These are phyloP conservation scores for Hymenochaete sp. DNA, from an alignment of 1,284 basidiomycete species.

Conservation along the genomic window DNA sequence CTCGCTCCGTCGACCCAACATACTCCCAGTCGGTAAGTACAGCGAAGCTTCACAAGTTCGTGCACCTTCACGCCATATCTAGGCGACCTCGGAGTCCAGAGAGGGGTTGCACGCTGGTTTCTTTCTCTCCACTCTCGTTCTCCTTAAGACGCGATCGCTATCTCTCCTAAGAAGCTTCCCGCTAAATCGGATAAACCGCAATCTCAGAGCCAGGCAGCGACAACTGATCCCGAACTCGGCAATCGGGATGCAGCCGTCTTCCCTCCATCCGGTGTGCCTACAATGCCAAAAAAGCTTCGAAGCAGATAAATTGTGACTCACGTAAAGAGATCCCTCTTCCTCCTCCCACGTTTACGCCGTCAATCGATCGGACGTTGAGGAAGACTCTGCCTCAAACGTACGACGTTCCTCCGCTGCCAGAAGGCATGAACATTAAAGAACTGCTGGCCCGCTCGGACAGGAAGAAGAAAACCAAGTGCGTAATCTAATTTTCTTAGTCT, in stretches of 20 bases:
- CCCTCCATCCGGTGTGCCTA: slow-evolving; percentile 19
- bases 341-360: slow-evolving; percentile 60
- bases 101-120: slow-evolving; percentile 70
- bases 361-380: slow-evolving; percentile 47
- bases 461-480: slow-evolving; percentile 82
- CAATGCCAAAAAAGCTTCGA: slow-evolving; percentile 19
- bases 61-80: too few relatives aligned
- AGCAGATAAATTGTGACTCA: slow-evolving; percentile 11
- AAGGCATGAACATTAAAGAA: slow-evolving; percentile 49
- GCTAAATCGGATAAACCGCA: too few relatives aligned
- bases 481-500: too few relatives aligned
- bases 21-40: slow-evolving; percentile 62
- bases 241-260: slow-evolving; percentile 21
- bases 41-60: too few relatives aligned
- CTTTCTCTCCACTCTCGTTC: slow-evolving; percentile 61
- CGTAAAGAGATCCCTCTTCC: slow-evolving; percentile 28
- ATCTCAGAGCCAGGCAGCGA: too few relatives aligned
- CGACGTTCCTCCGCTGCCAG: slow-evolving; percentile 42
- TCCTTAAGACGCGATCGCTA: slow-evolving; percentile 37
- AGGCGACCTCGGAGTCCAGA: slow-evolving; percentile 80
- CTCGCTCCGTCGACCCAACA: slow-evolving; percentile 72
- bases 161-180: slow-evolving; percentile 48
- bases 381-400: slow-evolving; percentile 22
- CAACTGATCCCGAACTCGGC: too few relatives aligned
- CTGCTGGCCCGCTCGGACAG: slow-evolving; percentile 61